Evolutionary conservation across 1,139 yeast species (phyloP).

Genomic region (Candida dubliniensis): DNA sequence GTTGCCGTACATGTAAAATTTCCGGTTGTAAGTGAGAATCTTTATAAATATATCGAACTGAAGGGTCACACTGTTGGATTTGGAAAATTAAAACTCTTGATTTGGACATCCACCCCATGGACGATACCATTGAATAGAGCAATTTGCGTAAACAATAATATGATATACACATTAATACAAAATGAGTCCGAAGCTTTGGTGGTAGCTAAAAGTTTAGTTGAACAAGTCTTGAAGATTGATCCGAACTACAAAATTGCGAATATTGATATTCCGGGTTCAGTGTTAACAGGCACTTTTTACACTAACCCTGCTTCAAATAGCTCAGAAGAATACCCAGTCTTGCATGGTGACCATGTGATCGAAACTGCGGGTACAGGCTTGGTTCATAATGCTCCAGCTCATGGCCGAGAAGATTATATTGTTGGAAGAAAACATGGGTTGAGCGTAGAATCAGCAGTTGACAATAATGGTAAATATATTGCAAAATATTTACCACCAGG

Average conservation of each 20-base stretch:
- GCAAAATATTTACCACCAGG: slow-evolving; percentile 45
- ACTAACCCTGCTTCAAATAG: slow-evolving; percentile 54
- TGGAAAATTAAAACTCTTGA: slow-evolving; percentile 35
- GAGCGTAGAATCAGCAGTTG: slow-evolving; percentile 72
- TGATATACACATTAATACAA: slow-evolving; percentile 57
- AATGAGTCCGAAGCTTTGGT: slow-evolving; percentile 42
- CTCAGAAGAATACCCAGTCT: slow-evolving; percentile 49
- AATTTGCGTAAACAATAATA: slow-evolving; percentile 63
- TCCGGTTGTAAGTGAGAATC: slow-evolving; percentile 37
- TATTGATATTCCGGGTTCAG: slow-evolving; percentile 39
- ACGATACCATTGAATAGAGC: slow-evolving; percentile 88
- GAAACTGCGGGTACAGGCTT: slow-evolving; percentile 87
- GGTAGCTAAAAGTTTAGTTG: slow-evolving; percentile 49
- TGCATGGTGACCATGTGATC: slow-evolving; percentile 83
- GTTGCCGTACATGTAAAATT: slow-evolving; percentile 72
- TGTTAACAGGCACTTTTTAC: slow-evolving; percentile 48
- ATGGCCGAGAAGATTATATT: slow-evolving; percentile 90
- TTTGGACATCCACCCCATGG: slow-evolving; percentile 99
- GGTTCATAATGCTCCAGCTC: slow-evolving; percentile 97
- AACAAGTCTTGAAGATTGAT: slow-evolving; percentile 27
- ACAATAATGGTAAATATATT: slow-evolving; percentile 65
- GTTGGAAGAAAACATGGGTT: slow-evolving; percentile 62
- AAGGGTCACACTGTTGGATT: slow-evolving; percentile 5
- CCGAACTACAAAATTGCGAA: slow-evolving; percentile 31
- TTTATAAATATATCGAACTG: slow-evolving; percentile 7